These are phyloP conservation scores for Sclerotinia subarctica DNA, from an alignment of 2,329 filamentous ascomycete genomes.

Conservation along the genomic window DNA sequence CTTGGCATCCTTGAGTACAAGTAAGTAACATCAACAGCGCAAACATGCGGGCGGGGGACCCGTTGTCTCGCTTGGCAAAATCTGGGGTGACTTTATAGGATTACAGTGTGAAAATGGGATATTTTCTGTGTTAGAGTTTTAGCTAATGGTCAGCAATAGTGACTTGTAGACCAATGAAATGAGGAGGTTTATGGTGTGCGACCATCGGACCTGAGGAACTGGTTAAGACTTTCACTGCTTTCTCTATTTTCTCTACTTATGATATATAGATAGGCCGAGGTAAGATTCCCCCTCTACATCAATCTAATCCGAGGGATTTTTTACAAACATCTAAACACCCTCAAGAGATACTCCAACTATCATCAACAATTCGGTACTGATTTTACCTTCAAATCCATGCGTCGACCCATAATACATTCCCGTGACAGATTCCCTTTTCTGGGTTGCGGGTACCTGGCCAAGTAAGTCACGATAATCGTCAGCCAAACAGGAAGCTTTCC, in stretches of 20 bases:
- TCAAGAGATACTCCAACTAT: background rate
- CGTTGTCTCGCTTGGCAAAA: conserved; percentile 16
- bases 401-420: background rate
- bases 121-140: background rate
- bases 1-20: background rate
- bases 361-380: background rate
- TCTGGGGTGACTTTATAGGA: conserved; percentile 20
- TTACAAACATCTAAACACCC: background rate
- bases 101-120: background rate
- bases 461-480: background rate
- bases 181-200: too few relatives aligned
- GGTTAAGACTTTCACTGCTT: too few relatives aligned
- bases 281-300: too few relatives aligned
- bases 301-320: too few relatives aligned
- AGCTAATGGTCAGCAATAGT: background rate
- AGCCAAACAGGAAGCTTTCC: background rate
- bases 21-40: background rate
- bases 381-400: background rate
- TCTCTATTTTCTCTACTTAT: too few relatives aligned
- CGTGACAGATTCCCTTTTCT: background rate
- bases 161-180: background rate
- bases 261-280: too few relatives aligned
- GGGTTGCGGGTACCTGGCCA: background rate
- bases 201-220: too few relatives aligned
- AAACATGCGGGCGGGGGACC: conserved; percentile 15